Base-by-base conservation (phyloP, 257 asterid genomes). In the Phtheirospermum japonicum region DNA sequence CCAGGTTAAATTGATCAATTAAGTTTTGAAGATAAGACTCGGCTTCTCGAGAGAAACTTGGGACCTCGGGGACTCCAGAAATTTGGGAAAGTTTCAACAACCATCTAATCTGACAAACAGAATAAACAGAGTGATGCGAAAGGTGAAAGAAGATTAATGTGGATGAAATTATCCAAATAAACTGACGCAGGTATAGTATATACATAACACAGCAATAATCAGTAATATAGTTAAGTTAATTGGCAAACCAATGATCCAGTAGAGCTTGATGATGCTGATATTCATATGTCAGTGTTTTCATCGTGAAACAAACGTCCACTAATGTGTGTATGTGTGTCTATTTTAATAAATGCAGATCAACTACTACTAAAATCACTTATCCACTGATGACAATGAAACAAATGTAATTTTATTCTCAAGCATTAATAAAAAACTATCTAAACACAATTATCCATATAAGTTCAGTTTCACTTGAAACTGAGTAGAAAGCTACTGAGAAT, bases 61-160 rank as follows among this genome's bases (percentile, higher is more conserved):
- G 89, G 39, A 85, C 96, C 69, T 88, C 96, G 33, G 71, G 39
- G 51, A 88, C 72, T 66, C 76, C 86, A 10, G 87, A 67, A 39
- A 81, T 75, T 70, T 81, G 76, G 13, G 96, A 88, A 37, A 88
- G 83, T 70, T 85, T 88, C 69, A 88, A 36, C 81, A 85, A 50
- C 96, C 96, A 88, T 64, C 66, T 88, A 62, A 88, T 61, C 96
- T 88, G 77, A 63, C 19, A 66, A 57, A 71, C 32, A 28, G 4
- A 46, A n/a, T 42, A 8, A n/a, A 70, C 28, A 51, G 43, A 45
- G 52, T 5, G 42, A 36, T 36, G 42, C 42, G 20, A 37, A 45
- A 63, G 55, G 60, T 37, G 50, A 17, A 43, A 23, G 14, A 30
- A 7, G 4, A 40, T 36, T 30, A 48, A 63, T 18, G 8, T 33